These are phyloP conservation scores for Russula dissimulans DNA, from an alignment of 768 basidiomycete species.

Conservation along the genomic window DNA sequence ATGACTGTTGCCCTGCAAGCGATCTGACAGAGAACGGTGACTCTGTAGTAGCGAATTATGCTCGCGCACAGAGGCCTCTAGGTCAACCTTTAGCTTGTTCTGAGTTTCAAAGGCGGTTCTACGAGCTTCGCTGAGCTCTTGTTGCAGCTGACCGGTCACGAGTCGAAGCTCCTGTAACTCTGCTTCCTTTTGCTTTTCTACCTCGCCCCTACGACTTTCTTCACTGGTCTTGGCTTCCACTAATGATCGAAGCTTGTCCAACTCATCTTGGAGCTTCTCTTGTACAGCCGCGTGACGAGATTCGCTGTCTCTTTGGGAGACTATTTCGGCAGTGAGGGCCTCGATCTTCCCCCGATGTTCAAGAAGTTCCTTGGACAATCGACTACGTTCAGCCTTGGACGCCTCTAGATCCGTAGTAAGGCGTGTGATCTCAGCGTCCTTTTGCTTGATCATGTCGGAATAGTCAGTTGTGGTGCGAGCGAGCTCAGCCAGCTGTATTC, in stretches of 20 bases:
- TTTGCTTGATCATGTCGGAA: constrained; percentile 63
- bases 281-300: constrained; percentile 39
- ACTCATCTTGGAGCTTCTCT: constrained; percentile 64
- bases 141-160: constrained; percentile 51
- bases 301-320: constrained; percentile 47
- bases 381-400: constrained; percentile 45
- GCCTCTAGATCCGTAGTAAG: constrained; percentile 45
- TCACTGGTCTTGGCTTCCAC: constrained; percentile 83
- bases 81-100: constrained; percentile 66
- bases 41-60: constrained; percentile 49
- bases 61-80: constrained; percentile 56
- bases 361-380: constrained; percentile 46
- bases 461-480: constrained; percentile 70
- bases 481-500: constrained; percentile 70
- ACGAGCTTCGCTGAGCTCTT: constrained; percentile 59
- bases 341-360: constrained; percentile 67
- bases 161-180: constrained; percentile 68
- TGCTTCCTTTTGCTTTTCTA: constrained; percentile 77
- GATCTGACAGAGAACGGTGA: constrained; percentile 55
- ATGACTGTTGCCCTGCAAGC: constrained; percentile 44
- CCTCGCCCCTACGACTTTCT: constrained; percentile 74
- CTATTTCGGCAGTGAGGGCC: constrained; percentile 52
- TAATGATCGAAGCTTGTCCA: constrained; percentile 77
- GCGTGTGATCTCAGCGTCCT: constrained; percentile 58
- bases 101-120: constrained; percentile 53